phyloP scores from a whole-genome alignment of 2,329 filamentous ascomycete genomes.

The Scedosporium dehoogii region DNA sequence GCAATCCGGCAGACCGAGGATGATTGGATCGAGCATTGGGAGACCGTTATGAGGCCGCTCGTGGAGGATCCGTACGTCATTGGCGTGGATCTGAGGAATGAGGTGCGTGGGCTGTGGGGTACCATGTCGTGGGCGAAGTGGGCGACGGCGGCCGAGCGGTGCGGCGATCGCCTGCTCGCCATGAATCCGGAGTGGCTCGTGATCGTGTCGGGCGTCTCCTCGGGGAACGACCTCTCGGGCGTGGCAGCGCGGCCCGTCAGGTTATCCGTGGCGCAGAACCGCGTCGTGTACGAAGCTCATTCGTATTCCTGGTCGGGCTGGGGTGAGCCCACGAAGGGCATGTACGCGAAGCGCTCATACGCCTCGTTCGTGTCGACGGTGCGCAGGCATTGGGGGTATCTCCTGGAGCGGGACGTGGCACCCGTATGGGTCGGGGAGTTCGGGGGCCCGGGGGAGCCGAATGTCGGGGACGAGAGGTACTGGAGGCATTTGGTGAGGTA shows the following conservation, averaged over 20 bases:
- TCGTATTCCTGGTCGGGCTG: conserved; percentile 63
- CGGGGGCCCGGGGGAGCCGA: conserved; percentile 44
- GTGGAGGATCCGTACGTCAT: conserved; percentile 51
- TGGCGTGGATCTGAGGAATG: conserved; percentile 58
- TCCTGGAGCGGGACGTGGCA: conserved; percentile 33
- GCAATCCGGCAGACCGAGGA: conserved; percentile 53
- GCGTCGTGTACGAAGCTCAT: conserved; percentile 58
- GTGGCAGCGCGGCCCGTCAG: conserved; percentile 44
- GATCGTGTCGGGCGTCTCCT: conserved; percentile 58
- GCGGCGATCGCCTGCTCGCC: conserved; percentile 48
- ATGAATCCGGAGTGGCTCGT: conserved; percentile 57
- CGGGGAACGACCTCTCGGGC: conserved; percentile 53
- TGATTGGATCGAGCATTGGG: conserved; percentile 58
- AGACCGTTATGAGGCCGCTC: conserved; percentile 51
- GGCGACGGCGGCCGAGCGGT: conserved; percentile 54
- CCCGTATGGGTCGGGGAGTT: conserved; percentile 64
- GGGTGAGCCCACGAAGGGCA: conserved; percentile 39
- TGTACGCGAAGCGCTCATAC: conserved; percentile 52
- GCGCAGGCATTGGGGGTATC: conserved; percentile 56
- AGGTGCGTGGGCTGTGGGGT: conserved; percentile 59
- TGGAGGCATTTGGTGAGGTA: conserved; percentile 54
- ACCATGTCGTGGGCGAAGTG: conserved; percentile 57
- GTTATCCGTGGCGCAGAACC: conserved; percentile 38
- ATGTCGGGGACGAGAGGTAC: conserved; percentile 50
- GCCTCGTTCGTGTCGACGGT: conserved; percentile 52